Conservation (phyloP, 2,329 filamentous ascomycete species). For the Hymenoscyphus occultus region DNA sequence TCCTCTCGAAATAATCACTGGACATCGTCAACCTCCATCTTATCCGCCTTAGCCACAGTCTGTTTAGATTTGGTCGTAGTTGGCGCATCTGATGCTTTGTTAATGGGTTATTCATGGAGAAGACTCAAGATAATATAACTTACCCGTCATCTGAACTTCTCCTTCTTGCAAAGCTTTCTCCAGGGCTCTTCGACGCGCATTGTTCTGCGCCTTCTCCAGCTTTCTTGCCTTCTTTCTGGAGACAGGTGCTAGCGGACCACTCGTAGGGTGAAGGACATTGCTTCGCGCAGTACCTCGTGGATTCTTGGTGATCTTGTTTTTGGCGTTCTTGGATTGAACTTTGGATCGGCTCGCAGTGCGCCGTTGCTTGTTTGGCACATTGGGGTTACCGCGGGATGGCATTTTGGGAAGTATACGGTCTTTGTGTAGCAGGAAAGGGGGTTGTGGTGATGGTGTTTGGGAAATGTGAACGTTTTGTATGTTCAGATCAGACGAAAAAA, state of each 20-base stretch:
- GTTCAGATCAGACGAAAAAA: constrained; percentile 5
- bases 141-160: constrained; percentile 37
- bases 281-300: constrained; percentile 33
- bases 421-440: background rate
- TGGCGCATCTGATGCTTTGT: background rate
- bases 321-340: constrained; percentile 33
- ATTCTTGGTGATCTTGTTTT: constrained; percentile 33
- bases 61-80: background rate
- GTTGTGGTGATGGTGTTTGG: constrained; percentile 5
- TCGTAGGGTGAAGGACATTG: constrained; percentile 34
- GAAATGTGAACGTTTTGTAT: constrained; percentile 5
- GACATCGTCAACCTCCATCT: constrained; percentile 3
- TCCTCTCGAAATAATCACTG: background rate
- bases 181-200: constrained; percentile 34
- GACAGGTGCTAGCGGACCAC: constrained; percentile 34
- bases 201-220: constrained; percentile 34
- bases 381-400: constrained; percentile 37
- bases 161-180: constrained; percentile 35
- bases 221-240: constrained; percentile 38
- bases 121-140: constrained; percentile 1
- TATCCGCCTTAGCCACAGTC: background rate
- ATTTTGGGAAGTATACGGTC: constrained; percentile 23
- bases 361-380: constrained; percentile 36
- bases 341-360: constrained; percentile 33
- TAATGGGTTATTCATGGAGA: background rate